Conservation (phyloP, 1,139 yeast species). For the Debaryomyces subglobosus region DNA sequence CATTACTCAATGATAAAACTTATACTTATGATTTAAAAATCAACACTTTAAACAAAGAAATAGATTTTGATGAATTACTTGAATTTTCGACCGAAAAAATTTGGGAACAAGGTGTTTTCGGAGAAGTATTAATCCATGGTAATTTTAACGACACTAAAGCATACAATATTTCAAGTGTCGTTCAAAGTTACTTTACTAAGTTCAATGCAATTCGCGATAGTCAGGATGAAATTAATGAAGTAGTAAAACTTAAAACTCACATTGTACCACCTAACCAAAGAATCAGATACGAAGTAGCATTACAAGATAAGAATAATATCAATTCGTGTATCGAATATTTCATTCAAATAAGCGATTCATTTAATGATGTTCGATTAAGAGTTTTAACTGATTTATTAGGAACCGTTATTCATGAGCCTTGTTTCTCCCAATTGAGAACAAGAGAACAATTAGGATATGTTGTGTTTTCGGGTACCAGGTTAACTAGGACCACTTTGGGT, state of each 20-base stretch:
- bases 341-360: slow-evolving; percentile 63
- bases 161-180: slow-evolving; percentile 23
- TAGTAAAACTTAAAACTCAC: slow-evolving; percentile 32
- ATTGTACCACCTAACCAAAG: slow-evolving; percentile 47
- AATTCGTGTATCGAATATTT: slow-evolving; percentile 86
- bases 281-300: slow-evolving; percentile 51
- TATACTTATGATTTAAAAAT: slow-evolving; percentile 68
- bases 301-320: slow-evolving; percentile 70
- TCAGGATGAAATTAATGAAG: slow-evolving; percentile 32
- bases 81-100: slow-evolving; percentile 43
- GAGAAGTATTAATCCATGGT: slow-evolving; percentile 80
- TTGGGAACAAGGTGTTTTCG: slow-evolving; percentile 53
- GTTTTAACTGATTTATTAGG: slow-evolving; percentile 67
- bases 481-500: slow-evolving; percentile 75
- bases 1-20: slow-evolving; percentile 68
- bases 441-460: slow-evolving; percentile 87
- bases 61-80: slow-evolving; percentile 54
- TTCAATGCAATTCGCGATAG: slow-evolving; percentile 43
- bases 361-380: slow-evolving; percentile 29
- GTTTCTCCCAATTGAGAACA: slow-evolving; percentile 86
- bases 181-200: slow-evolving; percentile 23
- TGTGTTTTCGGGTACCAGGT: slow-evolving; percentile 76
- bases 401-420: slow-evolving; percentile 81
- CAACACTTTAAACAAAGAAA: slow-evolving; percentile 42
- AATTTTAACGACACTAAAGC: slow-evolving; percentile 67